Conservation (phyloP, 805 yeast species). For the Lachancea sp. region DNA sequence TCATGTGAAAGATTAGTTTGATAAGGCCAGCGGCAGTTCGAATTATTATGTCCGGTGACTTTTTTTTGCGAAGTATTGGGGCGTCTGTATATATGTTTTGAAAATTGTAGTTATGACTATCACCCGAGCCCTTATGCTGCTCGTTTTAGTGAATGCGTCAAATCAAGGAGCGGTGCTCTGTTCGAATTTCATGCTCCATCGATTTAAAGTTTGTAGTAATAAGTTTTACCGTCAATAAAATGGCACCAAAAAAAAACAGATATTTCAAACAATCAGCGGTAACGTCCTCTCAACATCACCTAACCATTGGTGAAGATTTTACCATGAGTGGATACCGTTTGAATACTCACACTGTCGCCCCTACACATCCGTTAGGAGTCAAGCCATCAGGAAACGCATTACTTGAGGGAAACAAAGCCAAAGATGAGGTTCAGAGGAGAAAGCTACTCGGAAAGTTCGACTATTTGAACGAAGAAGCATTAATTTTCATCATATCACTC, state of each 20-base stretch:
- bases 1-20: constrained; percentile 39
- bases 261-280: no score
- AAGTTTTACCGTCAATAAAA: no score
- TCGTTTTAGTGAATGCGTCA: no score
- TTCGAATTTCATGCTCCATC: no score
- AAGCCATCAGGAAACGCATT: constrained; percentile 69
- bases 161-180: no score
- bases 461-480: constrained; percentile 54
- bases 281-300: no score
- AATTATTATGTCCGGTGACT: background rate
- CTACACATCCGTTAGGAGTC: constrained; percentile 61
- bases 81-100: background rate
- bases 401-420: constrained; percentile 25
- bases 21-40: background rate
- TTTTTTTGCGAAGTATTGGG: background rate
- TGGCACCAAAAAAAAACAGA: no score
- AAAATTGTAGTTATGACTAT: background rate
- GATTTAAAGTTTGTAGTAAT: no score
- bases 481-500: constrained; percentile 46
- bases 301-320: background rate
- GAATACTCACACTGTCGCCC: constrained; percentile 6
- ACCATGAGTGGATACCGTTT: constrained; percentile 2
- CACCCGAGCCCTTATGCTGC: background rate
- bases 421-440: constrained; percentile 14
- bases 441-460: constrained; percentile 49